These are phyloP conservation scores for Eremothecium gossypii DNA, from an alignment of 1,139 yeast species.

Conservation along the genomic window DNA sequence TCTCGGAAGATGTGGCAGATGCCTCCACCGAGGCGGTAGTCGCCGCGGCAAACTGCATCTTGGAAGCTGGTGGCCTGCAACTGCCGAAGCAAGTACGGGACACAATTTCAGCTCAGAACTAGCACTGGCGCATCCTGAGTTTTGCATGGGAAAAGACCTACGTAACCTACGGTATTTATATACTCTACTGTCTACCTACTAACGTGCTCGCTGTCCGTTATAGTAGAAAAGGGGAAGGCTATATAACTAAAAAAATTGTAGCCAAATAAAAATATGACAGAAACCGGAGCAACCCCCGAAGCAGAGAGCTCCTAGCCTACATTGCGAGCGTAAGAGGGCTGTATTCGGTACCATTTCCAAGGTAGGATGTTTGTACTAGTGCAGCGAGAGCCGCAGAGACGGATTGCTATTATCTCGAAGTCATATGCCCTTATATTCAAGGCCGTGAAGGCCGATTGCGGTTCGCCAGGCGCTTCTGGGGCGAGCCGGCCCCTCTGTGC, in stretches of 20 bases:
- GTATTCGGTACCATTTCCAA: no score
- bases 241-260: no score
- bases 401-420: slow-evolving; percentile 26
- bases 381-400: slow-evolving; percentile 22
- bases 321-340: no score
- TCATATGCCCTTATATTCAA: slow-evolving; percentile 24
- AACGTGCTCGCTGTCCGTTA: no score
- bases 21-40: slow-evolving; percentile 78
- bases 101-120: no score
- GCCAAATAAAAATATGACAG: background rate
- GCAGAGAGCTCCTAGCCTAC: background rate
- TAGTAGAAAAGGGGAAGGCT: no score
- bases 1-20: slow-evolving; percentile 84
- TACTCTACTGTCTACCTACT: no score
- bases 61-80: slow-evolving; percentile 27
- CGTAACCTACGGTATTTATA: no score
- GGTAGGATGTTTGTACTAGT: slow-evolving; percentile 19
- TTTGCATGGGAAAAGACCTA: no score
- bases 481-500: slow-evolving; percentile 21
- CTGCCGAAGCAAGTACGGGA: slow-evolving; percentile 12
- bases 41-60: slow-evolving; percentile 52
- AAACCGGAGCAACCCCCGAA: background rate
- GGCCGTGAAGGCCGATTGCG: slow-evolving; percentile 10
- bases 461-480: slow-evolving; percentile 6
- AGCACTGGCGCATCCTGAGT: no score